Conservation (phyloP, 441 rosid genomes). For the Euphorbia celastroides region DNA sequence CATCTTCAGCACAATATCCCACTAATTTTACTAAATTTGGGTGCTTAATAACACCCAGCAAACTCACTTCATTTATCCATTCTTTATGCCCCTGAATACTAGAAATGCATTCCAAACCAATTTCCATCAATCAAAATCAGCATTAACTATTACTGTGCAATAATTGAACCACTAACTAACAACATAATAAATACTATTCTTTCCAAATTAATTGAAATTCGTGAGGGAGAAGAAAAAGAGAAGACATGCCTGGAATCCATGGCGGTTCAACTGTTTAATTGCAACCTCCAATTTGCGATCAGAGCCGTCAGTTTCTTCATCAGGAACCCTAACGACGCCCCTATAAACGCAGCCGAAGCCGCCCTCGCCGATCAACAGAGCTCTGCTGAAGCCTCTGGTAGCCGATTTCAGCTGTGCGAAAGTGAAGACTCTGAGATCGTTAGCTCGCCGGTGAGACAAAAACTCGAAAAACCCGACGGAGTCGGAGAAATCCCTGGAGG, state of each 20-base stretch:
- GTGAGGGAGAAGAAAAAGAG: neutral
- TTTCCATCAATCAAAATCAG: neutral
- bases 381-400: constrained; percentile 73
- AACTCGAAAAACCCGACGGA: constrained; percentile 44
- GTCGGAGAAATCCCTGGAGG: constrained; percentile 65
- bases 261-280: constrained; percentile 72
- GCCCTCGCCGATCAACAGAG: constrained; percentile 79
- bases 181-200: neutral
- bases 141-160: neutral
- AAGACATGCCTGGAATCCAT: constrained; percentile 84
- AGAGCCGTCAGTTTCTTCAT: constrained; percentile 36
- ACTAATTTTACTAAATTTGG: constrained; percentile 90
- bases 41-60: constrained; percentile 84
- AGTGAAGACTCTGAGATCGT: constrained; percentile 62
- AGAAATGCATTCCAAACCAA: constrained; percentile 35
- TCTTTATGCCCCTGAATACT: constrained; percentile 96
- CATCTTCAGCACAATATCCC: constrained; percentile 93
- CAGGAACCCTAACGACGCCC: constrained; percentile 57
- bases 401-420: constrained; percentile 62
- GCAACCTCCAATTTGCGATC: constrained; percentile 69
- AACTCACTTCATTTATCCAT: constrained; percentile 95
- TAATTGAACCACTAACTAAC: neutral
- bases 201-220: too few relatives aligned
- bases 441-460: constrained; percentile 55
- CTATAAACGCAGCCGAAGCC: constrained; percentile 89